Percentiles rank a stretch among this genome's conserved stretches.
Conservation (phyloP, 2,329 filamentous ascomycete genomes). For the Plenodomus biglobosus region DNA sequence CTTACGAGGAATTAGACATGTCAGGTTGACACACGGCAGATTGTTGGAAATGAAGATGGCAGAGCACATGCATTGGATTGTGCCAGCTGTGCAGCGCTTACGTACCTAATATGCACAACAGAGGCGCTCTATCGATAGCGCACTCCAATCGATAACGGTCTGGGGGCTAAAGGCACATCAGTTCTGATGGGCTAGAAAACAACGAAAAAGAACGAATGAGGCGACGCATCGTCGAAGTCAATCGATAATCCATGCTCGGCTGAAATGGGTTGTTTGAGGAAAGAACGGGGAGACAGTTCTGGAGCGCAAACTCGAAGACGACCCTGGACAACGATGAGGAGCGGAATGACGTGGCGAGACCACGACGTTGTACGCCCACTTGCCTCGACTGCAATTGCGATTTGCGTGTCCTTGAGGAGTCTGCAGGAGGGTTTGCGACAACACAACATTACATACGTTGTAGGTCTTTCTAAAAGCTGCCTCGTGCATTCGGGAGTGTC, state of each 20-base stretch:
- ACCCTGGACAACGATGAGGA: conserved; percentile 5
- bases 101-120: not conserved
- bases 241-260: not conserved
- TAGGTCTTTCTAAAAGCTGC: not conserved
- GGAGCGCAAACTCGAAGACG: conserved; percentile 16
- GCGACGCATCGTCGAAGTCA: not conserved
- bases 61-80: not conserved
- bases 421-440: not conserved
- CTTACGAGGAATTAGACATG: not conserved
- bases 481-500: not conserved
- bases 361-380: no score
- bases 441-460: not conserved
- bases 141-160: conserved; percentile 3
- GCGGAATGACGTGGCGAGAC: not conserved
- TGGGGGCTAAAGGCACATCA: not conserved
- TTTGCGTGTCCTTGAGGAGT: not conserved
- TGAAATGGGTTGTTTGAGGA: not conserved
- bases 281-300: conserved; percentile 16
- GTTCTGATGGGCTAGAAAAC: not conserved
- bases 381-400: no score
- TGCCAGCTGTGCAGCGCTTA: not conserved
- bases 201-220: conserved; percentile 1
- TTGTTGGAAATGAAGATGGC: not conserved
- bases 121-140: conserved; percentile 3
- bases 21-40: not conserved